Percentiles rank a stretch among this genome's conserved stretches.
Conservation (phyloP, 805 yeast species). For the Phaffomyces thermotolerans region DNA sequence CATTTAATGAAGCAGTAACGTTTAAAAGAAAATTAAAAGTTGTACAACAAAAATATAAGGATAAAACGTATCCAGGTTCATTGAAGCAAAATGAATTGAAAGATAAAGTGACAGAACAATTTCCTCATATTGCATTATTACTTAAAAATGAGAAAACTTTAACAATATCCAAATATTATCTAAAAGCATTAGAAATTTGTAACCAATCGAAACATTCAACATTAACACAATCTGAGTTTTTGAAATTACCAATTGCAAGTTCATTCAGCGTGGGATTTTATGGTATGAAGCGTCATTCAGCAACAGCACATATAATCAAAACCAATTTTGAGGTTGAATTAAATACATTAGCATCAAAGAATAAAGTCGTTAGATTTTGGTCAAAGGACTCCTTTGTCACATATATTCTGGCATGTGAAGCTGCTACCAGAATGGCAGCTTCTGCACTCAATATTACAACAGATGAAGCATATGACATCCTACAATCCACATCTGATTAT, state of each 20-base stretch:
- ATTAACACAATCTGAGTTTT: conserved; percentile 35
- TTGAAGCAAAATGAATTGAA: conserved; percentile 23
- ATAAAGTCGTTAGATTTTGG: conserved; percentile 53
- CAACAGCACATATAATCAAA: conserved; percentile 39
- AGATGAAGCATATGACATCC: conserved; percentile 38
- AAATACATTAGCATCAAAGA: conserved; percentile 19
- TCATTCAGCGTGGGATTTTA: conserved; percentile 49
- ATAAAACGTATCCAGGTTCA: conserved; percentile 2
- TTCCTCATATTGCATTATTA: conserved; percentile 30
- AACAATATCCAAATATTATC: conserved; percentile 41
- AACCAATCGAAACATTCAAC: conserved; percentile 33
- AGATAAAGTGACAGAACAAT: conserved; percentile 24
- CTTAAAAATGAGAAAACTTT: conserved; percentile 32
- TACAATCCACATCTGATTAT: conserved; percentile 41
- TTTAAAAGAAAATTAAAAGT: not conserved
- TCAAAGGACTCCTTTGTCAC: conserved; percentile 45
- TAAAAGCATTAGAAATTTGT: conserved; percentile 37
- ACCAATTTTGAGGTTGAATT: conserved; percentile 27
- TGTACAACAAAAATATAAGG: conserved; percentile 1
- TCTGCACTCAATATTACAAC: conserved; percentile 36
- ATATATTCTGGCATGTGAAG: conserved; percentile 58
- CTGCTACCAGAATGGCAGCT: conserved; percentile 43
- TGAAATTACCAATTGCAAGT: conserved; percentile 36
- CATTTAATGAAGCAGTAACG: conserved; percentile 1
- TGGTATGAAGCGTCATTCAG: conserved; percentile 51